These are phyloP conservation scores for Eragrostis nindensis DNA, from an alignment of 176 grass and related monocot genomes.

Conservation along the genomic window DNA sequence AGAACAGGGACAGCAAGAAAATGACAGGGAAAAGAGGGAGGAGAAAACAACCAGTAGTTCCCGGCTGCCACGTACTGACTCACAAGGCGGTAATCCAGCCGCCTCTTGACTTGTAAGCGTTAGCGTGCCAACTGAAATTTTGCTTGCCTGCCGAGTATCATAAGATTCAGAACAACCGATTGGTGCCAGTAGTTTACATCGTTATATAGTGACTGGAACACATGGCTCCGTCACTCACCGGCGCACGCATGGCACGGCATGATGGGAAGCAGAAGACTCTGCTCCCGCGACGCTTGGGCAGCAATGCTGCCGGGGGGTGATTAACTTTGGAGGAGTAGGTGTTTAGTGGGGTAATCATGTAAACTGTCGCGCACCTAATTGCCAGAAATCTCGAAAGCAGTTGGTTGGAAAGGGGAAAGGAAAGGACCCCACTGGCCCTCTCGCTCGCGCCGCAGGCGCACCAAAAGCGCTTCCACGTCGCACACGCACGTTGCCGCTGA, in stretches of 20 bases:
- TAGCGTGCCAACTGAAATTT: not conserved
- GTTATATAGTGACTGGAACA: not conserved
- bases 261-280: not conserved
- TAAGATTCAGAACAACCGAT: not conserved
- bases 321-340: constrained; percentile 19
- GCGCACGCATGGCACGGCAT: no score
- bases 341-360: constrained; percentile 37
- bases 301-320: constrained; percentile 18
- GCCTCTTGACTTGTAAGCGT: not conserved
- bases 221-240: not conserved
- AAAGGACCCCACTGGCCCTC: not conserved
- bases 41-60: not conserved
- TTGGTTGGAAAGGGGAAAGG: constrained; percentile 22
- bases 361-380: constrained; percentile 35
- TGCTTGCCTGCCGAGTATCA: not conserved
- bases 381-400: constrained; percentile 33
- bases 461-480: constrained; percentile 27
- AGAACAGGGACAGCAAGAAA: not conserved
- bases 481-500: not conserved
- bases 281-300: not conserved
- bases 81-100: not conserved
- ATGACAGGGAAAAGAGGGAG: not conserved
- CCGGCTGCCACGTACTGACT: constrained; percentile 2
- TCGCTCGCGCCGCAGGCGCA: not conserved
- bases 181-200: not conserved